Base-by-base conservation (phyloP, 345 rosid genomes). In the Isatis tinctoria region DNA sequence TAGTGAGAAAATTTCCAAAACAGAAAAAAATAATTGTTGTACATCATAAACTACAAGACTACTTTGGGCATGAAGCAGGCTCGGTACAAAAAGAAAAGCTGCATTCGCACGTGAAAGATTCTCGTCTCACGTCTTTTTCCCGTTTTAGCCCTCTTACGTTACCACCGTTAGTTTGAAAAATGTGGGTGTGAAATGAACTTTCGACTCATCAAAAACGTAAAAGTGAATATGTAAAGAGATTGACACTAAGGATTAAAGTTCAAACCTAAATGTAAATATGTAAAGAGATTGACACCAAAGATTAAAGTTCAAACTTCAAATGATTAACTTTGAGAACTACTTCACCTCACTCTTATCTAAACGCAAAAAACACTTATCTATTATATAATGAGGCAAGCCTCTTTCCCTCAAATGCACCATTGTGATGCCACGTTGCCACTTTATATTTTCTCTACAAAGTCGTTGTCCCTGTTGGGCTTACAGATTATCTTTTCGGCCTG, bases 41-140 rank as follows among this genome's bases (percentile, higher is more conserved):
- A 52, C 43, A 28, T 60, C 41, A 49, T 49, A 48, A 4, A 16
- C 49, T 41, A 49, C 28, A 60, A 49, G 61, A 49, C 13, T 18
- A 30, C 64, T 53, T 53, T 10, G 5, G 53, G 16, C 36, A 40
- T 52, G 76, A 40, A 62, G 22, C 33, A 26, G 26, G 22, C 69
- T 49, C 60, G 16, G 32, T 61, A 14, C 35, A 45, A 35, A 2
- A 14, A 5, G 1, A 65, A 73, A 73, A 54, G 71, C 65, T 73
- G 65, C 39, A 43, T 8, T 35, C 12, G 48, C 65, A 73, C 65
- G 65, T 73, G 77, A 73, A 73, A 54, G 71, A 73, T 65, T 65
- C 76, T 45, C 26, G 1, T 24, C 11, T 22, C 27, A 2, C 13
- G 24, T 26, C 2, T 16, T 40, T 30, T 6, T 20, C 6, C n/a